Evolutionary conservation across 2,329 filamentous ascomycete genomes (phyloP), one percentile per base, ranked within the genome.

Genomic region (Myriosclerotinia duriaeana): DNA sequence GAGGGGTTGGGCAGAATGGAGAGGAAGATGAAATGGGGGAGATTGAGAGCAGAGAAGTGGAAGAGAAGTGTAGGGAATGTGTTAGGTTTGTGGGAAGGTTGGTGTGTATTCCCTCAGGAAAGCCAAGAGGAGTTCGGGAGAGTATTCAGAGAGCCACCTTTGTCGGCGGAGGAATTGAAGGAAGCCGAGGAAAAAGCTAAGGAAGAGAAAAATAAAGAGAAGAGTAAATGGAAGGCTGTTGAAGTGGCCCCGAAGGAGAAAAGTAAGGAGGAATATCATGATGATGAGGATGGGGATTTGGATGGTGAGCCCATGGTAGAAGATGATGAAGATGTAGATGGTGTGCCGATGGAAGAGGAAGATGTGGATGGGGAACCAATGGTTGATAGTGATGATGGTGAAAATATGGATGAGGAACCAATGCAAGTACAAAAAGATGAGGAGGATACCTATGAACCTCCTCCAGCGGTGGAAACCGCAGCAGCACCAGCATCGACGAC

Each of bases 31-130:
- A 79, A 80, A n/a, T 90, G 89, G 88, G 89, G 89, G 2, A 81
- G 85, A 20, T 77, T 91, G 65, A 85, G 86, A 65, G 84, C 86
- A 7, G 87, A 89, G 71, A 88, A 89, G 73, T 89, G 86, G 85
- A 85, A 86, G 71, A 79, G 86, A 46, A 87, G 84, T 69, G 80
- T 89, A 34, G 80, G 81, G 0, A 80, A 79, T 53, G 78, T 89
- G 14, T 76, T 89, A 11, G 79, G 81, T 22, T 76, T 87, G 48
- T 89, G 87, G 87, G 87, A 89, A 71, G 84, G 85, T 8, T 89
- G 86, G 87, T 88, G 85, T 70, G 85, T 87, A 1, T 96, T 96
- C 71, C 88, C 90, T 1, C 85, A 87, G 40, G 87, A 89, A 65
- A 88, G 86, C 58, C 90, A 94, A 71, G 89, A 91, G 69, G 78